Base-by-base conservation (phyloP, 2,329 filamentous ascomycete species). In the Ascochyta koolunga region DNA sequence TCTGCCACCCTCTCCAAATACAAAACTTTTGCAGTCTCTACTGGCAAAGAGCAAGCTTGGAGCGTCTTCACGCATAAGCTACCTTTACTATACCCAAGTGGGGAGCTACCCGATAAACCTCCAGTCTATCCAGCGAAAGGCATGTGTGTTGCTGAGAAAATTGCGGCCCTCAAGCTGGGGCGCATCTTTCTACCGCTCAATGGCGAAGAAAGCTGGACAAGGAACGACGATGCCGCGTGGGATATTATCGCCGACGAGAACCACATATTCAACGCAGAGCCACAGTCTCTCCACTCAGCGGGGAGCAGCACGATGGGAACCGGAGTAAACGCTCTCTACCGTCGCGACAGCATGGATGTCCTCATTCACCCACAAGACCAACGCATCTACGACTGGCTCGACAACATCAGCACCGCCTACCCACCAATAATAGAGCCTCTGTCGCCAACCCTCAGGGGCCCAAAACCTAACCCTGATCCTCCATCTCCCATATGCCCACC, bases 201-300 rank as follows among this genome's bases (percentile, higher is more conserved):
- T 0, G 66, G 67, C 2, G 29, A 65, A 22, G 69, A 71, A 24
- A 46, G 60, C 1, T 72, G 68, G 69, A 69, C 69, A 2, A 45
- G 64, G 3, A 32, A 67, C 24, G 67, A 70, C 24, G 60, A 66
- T 38, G 46, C 22, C 1, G 60, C 60, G 9, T 72, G 68, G 68
- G 49, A 61, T 11, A 47, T 64, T 19, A 50, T 65, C 4, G 31
- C 27, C 6, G 40, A 7, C 10, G 40, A 33, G 15, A 16, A 5
- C 31, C 16, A 9, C 9, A 7, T 8, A 16, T 29, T 5, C 11
- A 13, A 29, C 11, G 31, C 15, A 33, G 31, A 33, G 16, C 4
- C 16, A 3, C 15, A 16, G 5, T 16, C 15, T 8, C 5, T 5
- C 7, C 11, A 9, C 15, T 33, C 41, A 22, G 22, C 13, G 5